These are phyloP conservation scores for Tilletia caries DNA, from an alignment of 1,284 basidiomycete genomes.

Conservation along the genomic window DNA sequence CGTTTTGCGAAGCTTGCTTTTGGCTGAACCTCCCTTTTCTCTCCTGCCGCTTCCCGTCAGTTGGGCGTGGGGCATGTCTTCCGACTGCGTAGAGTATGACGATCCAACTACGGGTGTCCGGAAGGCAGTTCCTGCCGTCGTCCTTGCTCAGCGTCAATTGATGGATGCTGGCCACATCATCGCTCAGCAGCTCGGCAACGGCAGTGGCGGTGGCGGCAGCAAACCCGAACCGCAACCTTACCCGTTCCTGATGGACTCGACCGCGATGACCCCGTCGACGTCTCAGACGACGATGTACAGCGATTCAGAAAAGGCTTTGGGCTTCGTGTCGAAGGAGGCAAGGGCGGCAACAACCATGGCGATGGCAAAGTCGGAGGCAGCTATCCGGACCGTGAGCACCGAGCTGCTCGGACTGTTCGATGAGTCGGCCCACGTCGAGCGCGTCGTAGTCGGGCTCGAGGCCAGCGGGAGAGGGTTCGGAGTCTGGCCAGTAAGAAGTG, in stretches of 20 bases:
- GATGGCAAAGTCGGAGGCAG: not conserved
- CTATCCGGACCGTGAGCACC: constrained; percentile 14
- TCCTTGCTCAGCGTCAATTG: constrained; percentile 17
- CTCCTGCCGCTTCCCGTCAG: not conserved
- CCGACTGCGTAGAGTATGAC: constrained; percentile 17
- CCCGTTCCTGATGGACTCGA: not conserved
- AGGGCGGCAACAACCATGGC: constrained; percentile 7
- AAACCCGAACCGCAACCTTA: not conserved
- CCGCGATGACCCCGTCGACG: no score
- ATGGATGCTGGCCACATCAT: constrained; percentile 23
- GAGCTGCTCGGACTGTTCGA: constrained; percentile 17
- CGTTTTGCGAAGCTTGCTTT: no score
- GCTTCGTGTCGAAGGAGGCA: no score
- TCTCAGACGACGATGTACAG: no score
- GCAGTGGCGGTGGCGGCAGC: not conserved
- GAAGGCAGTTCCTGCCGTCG: constrained; percentile 20
- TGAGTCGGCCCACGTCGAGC: constrained; percentile 17
- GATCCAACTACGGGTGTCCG: not conserved
- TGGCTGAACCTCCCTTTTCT: no score
- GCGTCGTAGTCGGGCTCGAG: constrained; percentile 21
- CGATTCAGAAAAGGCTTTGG: not conserved
- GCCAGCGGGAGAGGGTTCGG: constrained; percentile 20
- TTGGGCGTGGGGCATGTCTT: constrained; percentile 23
- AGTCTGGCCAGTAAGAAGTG: constrained; percentile 16
- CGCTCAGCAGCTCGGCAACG: constrained; percentile 11